Evolutionary conservation across 495 filamentous ascomycete species (phyloP).

Genomic region (Hyaloscypha finlandica): DNA sequence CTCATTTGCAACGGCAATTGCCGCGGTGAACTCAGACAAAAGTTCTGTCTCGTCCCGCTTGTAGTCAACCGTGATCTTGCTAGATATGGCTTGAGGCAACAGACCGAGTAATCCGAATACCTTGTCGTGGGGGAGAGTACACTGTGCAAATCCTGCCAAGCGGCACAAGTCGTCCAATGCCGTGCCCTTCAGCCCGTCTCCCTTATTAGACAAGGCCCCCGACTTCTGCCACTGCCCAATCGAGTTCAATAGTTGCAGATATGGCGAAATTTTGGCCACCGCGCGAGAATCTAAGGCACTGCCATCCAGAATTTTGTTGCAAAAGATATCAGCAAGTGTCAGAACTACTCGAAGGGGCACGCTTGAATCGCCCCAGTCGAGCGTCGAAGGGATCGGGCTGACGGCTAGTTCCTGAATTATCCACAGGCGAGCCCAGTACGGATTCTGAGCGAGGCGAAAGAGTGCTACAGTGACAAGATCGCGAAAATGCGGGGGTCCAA

Average conservation of each 20-base stretch:
- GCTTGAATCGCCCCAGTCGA: slow-evolving; percentile 20
- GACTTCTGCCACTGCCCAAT: slow-evolving; percentile 22
- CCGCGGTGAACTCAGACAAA: slow-evolving; percentile 21
- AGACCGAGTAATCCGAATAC: slow-evolving; percentile 24
- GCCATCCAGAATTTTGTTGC: slow-evolving; percentile 16
- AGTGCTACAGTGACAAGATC: slow-evolving; percentile 9
- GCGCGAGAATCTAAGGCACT: slow-evolving; percentile 7
- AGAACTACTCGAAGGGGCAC: slow-evolving; percentile 18
- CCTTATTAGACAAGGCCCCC: slow-evolving; percentile 20
- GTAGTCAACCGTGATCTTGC: slow-evolving; percentile 23
- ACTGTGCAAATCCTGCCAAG: slow-evolving; percentile 24
- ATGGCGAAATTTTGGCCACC: slow-evolving; percentile 13
- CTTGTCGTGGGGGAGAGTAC: slow-evolving; percentile 22
- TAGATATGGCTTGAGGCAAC: slow-evolving; percentile 24
- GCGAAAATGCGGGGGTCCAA: slow-evolving; percentile 20
- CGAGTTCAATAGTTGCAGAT: slow-evolving; percentile 18
- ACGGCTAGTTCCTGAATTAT: slow-evolving; percentile 29
- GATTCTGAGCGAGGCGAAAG: slow-evolving; percentile 15
- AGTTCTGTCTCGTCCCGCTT: slow-evolving; percentile 23
- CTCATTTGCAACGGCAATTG: slow-evolving; percentile 18
- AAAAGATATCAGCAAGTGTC: slow-evolving; percentile 22
- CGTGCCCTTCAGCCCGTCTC: slow-evolving; percentile 20
- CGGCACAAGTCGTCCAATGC: slow-evolving; percentile 20
- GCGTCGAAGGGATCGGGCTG: slow-evolving; percentile 19
- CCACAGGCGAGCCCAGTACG: slow-evolving; percentile 26